Percentiles rank a stretch among this genome's conserved stretches.
Evolutionary conservation across 148 eudicot species (phyloP).

Genomic region (Persicaria maculosa): DNA sequence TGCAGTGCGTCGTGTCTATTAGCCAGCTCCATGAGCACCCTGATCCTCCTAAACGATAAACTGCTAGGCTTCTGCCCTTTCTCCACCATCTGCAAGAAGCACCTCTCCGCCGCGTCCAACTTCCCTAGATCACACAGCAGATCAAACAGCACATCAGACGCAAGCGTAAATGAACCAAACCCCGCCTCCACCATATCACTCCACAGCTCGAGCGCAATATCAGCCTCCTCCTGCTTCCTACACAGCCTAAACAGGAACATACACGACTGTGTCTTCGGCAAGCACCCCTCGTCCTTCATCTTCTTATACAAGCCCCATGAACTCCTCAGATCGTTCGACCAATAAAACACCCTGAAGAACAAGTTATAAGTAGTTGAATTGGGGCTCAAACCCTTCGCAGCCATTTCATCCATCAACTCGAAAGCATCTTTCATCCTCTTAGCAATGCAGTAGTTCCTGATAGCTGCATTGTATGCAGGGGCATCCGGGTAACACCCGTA

Average conservation of each 20-base stretch:
- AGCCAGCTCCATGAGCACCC: constrained; percentile 88
- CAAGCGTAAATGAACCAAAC: constrained; percentile 68
- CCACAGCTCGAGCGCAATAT: constrained; percentile 85
- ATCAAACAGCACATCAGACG: constrained; percentile 76
- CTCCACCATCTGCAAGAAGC: constrained; percentile 82
- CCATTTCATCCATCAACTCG: constrained; percentile 68
- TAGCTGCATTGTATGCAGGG: constrained; percentile 79
- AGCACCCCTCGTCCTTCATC: constrained; percentile 64
- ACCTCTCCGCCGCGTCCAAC: constrained; percentile 66
- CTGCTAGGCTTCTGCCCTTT: constrained; percentile 80
- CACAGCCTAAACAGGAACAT: constrained; percentile 70
- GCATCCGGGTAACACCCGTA: constrained; percentile 71
- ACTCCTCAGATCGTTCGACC: constrained; percentile 63
- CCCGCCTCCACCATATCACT: constrained; percentile 83
- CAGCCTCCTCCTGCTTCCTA: constrained; percentile 72
- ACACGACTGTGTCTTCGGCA: constrained; percentile 83
- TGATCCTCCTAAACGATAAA: constrained; percentile 73
- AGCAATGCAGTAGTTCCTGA: constrained; percentile 73
- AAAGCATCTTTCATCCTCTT: constrained; percentile 65
- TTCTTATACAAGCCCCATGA: constrained; percentile 68
- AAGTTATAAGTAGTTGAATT: constrained; percentile 82
- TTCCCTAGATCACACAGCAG: constrained; percentile 75
- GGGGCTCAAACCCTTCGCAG: constrained; percentile 45
- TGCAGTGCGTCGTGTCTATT: constrained; percentile 46
- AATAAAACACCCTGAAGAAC: constrained; percentile 59